phyloP scores from a whole-genome alignment of 2,329 filamentous ascomycete species.

The Volutella citrinella region DNA sequence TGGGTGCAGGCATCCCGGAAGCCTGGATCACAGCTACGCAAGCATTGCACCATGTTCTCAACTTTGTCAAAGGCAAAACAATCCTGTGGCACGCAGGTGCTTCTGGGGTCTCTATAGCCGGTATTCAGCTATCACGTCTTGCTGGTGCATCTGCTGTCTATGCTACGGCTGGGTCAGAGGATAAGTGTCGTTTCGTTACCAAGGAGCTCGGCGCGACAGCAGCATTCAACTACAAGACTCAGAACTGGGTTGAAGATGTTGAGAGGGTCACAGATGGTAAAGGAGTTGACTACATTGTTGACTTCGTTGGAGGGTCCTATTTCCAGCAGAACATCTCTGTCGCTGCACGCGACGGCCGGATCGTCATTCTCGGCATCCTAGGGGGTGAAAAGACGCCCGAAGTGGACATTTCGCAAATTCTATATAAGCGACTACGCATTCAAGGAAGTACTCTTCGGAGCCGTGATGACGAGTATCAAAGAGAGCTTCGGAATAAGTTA shows the following conservation, averaged over 20 bases:
- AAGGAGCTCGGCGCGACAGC: slow-evolving; percentile 68
- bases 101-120: slow-evolving; percentile 77
- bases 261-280: slow-evolving; percentile 65
- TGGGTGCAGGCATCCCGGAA: slow-evolving; percentile 79
- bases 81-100: slow-evolving; percentile 91
- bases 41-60: slow-evolving; percentile 78
- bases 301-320: slow-evolving; percentile 76
- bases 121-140: slow-evolving; percentile 71
- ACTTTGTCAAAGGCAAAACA: slow-evolving; percentile 64
- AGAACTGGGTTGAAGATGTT: slow-evolving; percentile 71
- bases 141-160: slow-evolving; percentile 68
- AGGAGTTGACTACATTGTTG: slow-evolving; percentile 80
- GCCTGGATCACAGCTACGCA: slow-evolving; percentile 89
- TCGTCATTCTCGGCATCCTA: slow-evolving; percentile 72
- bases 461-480: slow-evolving; percentile 75
- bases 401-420: slow-evolving; percentile 67
- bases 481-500: slow-evolving; percentile 66
- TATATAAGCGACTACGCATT: slow-evolving; percentile 72
- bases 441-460: slow-evolving; percentile 81
- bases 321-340: slow-evolving; percentile 75
- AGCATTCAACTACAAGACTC: slow-evolving; percentile 77
- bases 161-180: slow-evolving; percentile 73
- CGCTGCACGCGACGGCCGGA: slow-evolving; percentile 68
- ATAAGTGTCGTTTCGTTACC: slow-evolving; percentile 75
- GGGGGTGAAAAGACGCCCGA: slow-evolving; percentile 67